Evolutionary conservation across 129 eudicot genomes (phyloP), one percentile per base, ranked within the genome.

Genomic region (Escallonia herrerae): DNA sequence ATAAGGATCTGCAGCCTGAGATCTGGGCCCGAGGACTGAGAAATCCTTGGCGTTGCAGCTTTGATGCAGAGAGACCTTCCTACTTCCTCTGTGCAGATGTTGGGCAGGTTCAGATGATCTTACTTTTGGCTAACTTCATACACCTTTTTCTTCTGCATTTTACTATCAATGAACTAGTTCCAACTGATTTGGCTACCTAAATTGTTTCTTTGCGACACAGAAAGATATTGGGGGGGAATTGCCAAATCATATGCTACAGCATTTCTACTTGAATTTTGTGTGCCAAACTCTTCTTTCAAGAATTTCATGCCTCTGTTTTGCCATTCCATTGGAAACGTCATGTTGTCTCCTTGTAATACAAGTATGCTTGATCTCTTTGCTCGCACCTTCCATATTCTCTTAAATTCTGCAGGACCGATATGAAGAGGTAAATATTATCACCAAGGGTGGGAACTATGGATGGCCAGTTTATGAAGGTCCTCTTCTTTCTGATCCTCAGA

Each of bases 41-140:
- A 77, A 89, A 89, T 66, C 96, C 98, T 9, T 93, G 98, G 98
- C 95, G 96, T 44, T 88, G 96, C 64, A 88, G 95, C 81, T 93
- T 93, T 70, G 98, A 93, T 76, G 74, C 87, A 8, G 86, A 83
- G 57, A 81, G 95, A 60, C 95, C 95, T 73, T 81, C 89, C 56
- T 93, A 88, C 76, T 93, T 93, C 73, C 44, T 83, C 13, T 93
- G 98, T 66, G 83, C 84, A 67, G 96, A 93, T 74, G 64, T 80
- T 54, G 98, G 98, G 6, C 85, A 88, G 90, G 97, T 91, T 65
- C 10, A 39, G 43, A 62, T 5, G 61, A 15, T 47, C 53, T 33
- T 58, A 46, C 40, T 53, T 58, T n/a, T 63, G 15, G 33, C 68
- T 50, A 37, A 15, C 3, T 53, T n/a, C 54, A 49, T 43, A 39